These are phyloP conservation scores for Marasmius oreades DNA, from an alignment of 1,284 basidiomycete species.

Conservation along the genomic window DNA sequence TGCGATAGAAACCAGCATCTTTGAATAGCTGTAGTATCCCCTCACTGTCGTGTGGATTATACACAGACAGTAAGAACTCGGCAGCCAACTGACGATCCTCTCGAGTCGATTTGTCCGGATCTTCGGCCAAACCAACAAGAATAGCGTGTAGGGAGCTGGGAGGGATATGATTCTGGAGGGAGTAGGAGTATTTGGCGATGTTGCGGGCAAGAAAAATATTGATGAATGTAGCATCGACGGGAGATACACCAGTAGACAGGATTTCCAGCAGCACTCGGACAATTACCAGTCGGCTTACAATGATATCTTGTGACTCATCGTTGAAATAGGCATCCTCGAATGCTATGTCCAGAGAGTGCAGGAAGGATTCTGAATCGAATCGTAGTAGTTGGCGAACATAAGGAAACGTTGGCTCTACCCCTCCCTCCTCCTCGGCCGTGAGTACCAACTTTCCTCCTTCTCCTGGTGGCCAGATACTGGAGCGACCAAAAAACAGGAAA, in stretches of 20 bases:
- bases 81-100: slow-evolving; percentile 95
- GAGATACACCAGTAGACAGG: slow-evolving; percentile 51
- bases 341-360: slow-evolving; percentile 91
- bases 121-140: slow-evolving; percentile 74
- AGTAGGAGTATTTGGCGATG: slow-evolving; percentile 94
- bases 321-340: slow-evolving; percentile 94
- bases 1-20: slow-evolving; percentile 85
- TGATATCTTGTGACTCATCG: slow-evolving; percentile 51
- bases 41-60: slow-evolving; percentile 79
- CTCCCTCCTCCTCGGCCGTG: slow-evolving; percentile 69
- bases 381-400: slow-evolving; percentile 82
- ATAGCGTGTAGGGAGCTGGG: slow-evolving; percentile 72
- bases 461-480: slow-evolving; percentile 74
- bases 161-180: slow-evolving; percentile 60
- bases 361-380: slow-evolving; percentile 93
- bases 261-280: slow-evolving; percentile 87
- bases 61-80: slow-evolving; percentile 92
- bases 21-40: slow-evolving; percentile 72
- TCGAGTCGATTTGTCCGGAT: slow-evolving; percentile 69
- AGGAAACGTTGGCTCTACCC: slow-evolving; percentile 79
- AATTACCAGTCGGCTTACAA: slow-evolving; percentile 76
- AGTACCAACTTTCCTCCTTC: slow-evolving; percentile 70
- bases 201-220: slow-evolving; percentile 97
- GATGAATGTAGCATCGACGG: slow-evolving; percentile 76
- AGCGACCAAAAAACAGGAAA: slow-evolving; percentile 84